Evolutionary conservation across 208 protist genomes (phyloP).

Genomic region (Tritrichomonas foetus): DNA sequence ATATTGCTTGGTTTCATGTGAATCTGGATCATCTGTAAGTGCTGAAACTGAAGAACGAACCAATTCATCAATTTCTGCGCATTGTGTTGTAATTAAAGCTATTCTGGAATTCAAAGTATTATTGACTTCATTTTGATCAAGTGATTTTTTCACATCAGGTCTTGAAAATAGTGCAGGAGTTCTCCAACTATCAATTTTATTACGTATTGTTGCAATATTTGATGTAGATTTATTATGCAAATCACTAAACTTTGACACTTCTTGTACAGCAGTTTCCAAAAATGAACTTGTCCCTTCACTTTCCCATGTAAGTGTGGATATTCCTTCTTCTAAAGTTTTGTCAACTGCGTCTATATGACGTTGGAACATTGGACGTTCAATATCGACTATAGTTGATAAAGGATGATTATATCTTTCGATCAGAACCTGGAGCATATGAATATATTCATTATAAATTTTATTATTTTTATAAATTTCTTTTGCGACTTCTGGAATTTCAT

Average conservation of each 20-base stretch:
- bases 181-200: background rate
- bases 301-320: conserved; percentile 51
- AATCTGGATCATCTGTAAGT: background rate
- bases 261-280: conserved; percentile 45
- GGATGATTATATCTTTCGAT: conserved; percentile 83
- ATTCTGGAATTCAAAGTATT: background rate
- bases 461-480: conserved; percentile 74
- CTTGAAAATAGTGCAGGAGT: background rate
- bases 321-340: conserved; percentile 34
- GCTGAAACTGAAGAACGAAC: background rate
- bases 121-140: conserved; percentile 30
- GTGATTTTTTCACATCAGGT: background rate
- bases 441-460: conserved; percentile 75
- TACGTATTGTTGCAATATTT: conserved; percentile 40
- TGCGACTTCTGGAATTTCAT: conserved; percentile 59
- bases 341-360: conserved; percentile 55
- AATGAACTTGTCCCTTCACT: conserved; percentile 42
- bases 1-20: conserved; percentile 27
- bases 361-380: conserved; percentile 79
- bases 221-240: conserved; percentile 45
- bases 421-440: conserved; percentile 76
- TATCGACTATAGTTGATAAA: conserved; percentile 69
- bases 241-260: conserved; percentile 51
- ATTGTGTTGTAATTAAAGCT: background rate
- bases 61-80: background rate